phyloP scores from a whole-genome alignment of 495 filamentous ascomycete species.

The Neurospora sp. region DNA sequence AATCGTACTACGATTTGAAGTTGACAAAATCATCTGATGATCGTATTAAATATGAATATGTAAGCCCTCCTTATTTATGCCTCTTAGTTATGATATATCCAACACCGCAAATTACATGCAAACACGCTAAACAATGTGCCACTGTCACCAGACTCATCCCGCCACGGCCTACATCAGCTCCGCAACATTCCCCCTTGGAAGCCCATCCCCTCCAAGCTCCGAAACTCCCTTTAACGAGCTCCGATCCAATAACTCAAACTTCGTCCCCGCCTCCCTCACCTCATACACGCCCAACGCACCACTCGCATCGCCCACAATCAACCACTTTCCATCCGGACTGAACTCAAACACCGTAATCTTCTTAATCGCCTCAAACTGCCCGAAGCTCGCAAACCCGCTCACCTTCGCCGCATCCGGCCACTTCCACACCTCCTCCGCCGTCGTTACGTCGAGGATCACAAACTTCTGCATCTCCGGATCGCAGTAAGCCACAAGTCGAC shows the following conservation, averaged over 20 bases:
- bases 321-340: slow-evolving; percentile 11
- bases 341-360: slow-evolving; percentile 24
- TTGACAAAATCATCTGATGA: neutral
- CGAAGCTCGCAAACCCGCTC: slow-evolving; percentile 10
- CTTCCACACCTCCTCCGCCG: slow-evolving; percentile 15
- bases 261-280: slow-evolving; percentile 6
- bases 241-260: slow-evolving; percentile 10
- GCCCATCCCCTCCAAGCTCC: neutral
- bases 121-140: neutral
- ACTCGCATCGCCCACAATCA: slow-evolving; percentile 17
- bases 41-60: neutral
- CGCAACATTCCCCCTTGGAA: neutral
- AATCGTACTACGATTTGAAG: rapidly evolving
- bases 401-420: slow-evolving; percentile 11
- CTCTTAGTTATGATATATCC: neutral
- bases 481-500: slow-evolving; percentile 19
- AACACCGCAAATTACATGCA: neutral
- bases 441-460: slow-evolving; percentile 13
- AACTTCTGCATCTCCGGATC: slow-evolving; percentile 7
- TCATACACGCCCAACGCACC: slow-evolving; percentile 18
- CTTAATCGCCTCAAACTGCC: slow-evolving; percentile 14
- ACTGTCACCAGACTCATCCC: neutral
- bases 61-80: neutral
- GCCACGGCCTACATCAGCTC: neutral
- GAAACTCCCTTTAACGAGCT: neutral